These are phyloP conservation scores for Corylus heterophylla DNA, from an alignment of 306 rosid species.

Conservation along the genomic window DNA sequence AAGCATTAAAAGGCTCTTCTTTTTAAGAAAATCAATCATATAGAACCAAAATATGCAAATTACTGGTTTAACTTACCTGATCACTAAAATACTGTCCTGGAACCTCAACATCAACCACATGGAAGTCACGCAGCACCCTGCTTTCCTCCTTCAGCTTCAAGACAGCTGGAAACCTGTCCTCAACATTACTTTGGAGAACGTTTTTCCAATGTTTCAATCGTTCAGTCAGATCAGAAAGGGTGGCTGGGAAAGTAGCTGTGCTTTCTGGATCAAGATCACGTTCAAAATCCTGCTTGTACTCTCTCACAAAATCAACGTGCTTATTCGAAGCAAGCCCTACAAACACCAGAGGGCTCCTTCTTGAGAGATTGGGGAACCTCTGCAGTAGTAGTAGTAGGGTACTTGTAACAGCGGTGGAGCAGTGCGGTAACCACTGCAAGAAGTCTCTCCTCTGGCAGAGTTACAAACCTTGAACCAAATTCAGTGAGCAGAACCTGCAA, in stretches of 20 bases:
- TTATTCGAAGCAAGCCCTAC: conserved; percentile 97
- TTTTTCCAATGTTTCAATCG: conserved; percentile 97
- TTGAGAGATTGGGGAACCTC: conserved; percentile 99
- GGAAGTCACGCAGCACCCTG: conserved; percentile 94
- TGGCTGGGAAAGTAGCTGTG: conserved; percentile 83
- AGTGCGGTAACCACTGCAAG: conserved; percentile 95
- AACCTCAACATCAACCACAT: conserved; percentile 97
- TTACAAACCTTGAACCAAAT: conserved; percentile 97
- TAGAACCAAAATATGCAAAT: not conserved
- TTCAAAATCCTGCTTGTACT: conserved; percentile 94
- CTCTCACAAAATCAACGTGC: conserved; percentile 98
- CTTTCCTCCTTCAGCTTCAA: conserved; percentile 98
- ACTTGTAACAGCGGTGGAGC: conserved; percentile 99
- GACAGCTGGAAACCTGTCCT: conserved; percentile 98
- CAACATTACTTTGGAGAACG: conserved; percentile 96
- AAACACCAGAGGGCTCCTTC: conserved; percentile 99
- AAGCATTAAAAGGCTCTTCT: not conserved
- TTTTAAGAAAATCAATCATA: not conserved
- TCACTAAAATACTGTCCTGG: conserved; percentile 97
- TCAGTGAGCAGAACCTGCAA: conserved; percentile 87
- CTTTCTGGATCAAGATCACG: conserved; percentile 99
- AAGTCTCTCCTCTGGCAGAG: conserved; percentile 99
- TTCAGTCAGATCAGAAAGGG: conserved; percentile 91
- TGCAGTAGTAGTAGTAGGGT: conserved; percentile 98
- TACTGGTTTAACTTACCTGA: conserved; percentile 59